A percentile compares a stretch with the other conserved stretches of the same genome.
phyloP scores from a whole-genome alignment of 805 yeast genomes.

The Sungouiozyma intestinalis region DNA sequence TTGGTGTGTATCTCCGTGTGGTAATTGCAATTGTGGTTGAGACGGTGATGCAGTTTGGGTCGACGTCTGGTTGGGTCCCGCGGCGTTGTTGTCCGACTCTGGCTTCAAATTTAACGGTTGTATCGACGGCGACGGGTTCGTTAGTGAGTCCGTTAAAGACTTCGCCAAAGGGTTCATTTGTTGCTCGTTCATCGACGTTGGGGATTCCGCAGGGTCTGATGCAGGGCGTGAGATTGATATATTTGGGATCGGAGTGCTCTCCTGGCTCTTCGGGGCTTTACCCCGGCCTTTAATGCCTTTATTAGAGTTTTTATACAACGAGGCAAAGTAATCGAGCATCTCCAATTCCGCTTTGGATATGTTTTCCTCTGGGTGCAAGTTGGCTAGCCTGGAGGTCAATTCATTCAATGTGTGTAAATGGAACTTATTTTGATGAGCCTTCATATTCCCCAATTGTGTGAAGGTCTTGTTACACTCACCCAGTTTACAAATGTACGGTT shows the following conservation, averaged over 20 bases:
- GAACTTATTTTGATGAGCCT: conserved; percentile 87
- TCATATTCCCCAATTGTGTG: conserved; percentile 87
- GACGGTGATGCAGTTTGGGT: not conserved
- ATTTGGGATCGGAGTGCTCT: not conserved
- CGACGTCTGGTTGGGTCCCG: too few species aligned
- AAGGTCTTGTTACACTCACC: conserved; percentile 77
- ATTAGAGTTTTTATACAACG: conserved; percentile 76
- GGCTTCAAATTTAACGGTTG: not conserved
- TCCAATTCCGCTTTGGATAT: conserved; percentile 57
- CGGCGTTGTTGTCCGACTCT: not conserved
- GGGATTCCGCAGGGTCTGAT: not conserved
- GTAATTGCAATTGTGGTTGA: not conserved
- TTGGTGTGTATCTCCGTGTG: too few species aligned
- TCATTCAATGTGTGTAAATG: conserved; percentile 61
- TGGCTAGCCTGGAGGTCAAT: conserved; percentile 58
- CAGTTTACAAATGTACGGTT: conserved; percentile 70
- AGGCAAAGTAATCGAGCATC: conserved; percentile 66
- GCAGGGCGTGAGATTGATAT: not conserved
- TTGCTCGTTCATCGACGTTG: not conserved
- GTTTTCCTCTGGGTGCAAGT: conserved; percentile 38
- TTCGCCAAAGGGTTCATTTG: not conserved
- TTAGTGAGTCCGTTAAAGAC: too few species aligned
- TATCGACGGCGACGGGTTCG: not conserved
- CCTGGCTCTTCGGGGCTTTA: not conserved
- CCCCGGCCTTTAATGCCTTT: conserved; percentile 44